Base-by-base conservation (phyloP, 345 rosid species). In the Draba incana region DNA sequence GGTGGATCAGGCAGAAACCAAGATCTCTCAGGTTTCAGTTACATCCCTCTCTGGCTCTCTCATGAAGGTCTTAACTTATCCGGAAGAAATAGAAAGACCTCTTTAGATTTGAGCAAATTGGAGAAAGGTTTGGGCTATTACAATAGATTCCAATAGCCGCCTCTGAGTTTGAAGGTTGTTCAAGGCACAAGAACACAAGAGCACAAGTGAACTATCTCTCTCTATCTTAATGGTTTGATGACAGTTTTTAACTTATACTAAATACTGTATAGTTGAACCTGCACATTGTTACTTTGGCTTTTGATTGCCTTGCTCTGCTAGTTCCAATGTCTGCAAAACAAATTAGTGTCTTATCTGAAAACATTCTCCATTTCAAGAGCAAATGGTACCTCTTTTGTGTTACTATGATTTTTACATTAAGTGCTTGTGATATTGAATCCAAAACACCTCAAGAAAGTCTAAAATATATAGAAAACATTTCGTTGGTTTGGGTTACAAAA, bases 1-100 rank as follows among this genome's bases (percentile, higher is more conserved):
- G 71, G 77, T 31, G 54, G 71, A 5, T 65, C 77, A 35, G 58
- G 67, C 58, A 48, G 57, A 64, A 64, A 48, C 52, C 53, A 33
- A 42, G 55, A 20, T 45, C 37, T 43, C 62, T 51, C 37, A 35
- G 72, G 71, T 66, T 58, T 48, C 59, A 41, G 71, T 64, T 39
- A 38, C 57, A 41, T 42, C 31, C 20, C n/a, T 16, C 2, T 5
- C 4, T 55, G 15, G 3, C 39, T 39, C 42, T 53, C 59, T 35
- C 20, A 6, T 15, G 53, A 45, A 61, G 53, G 9, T 60, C 20
- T n/a, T 5, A 27, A 35, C 4, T 47, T 62, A 20, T 35, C 45
- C 16, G 15, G 49, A 37, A 37, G 42, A 25, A 38, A 35, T 23
- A n/a, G 16, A 35, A 0, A 14, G 23, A 10, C 31, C 16, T 35